phyloP scores from a whole-genome alignment of 208 protist genomes.

The Crithidia acanthocephali region DNA sequence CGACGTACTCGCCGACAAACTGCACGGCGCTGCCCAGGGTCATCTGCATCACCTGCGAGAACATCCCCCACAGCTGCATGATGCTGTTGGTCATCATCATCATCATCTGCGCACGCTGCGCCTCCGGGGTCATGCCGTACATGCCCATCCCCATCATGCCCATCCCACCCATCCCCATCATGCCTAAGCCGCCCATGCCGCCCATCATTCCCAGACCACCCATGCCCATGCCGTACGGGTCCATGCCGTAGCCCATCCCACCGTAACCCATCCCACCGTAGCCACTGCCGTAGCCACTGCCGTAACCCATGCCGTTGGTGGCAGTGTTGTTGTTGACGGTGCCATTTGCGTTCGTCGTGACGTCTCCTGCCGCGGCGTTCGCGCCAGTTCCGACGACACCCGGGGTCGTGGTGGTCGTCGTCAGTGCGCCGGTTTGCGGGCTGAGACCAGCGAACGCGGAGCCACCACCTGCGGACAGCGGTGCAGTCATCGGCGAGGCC shows the following conservation, averaged over 20 bases:
- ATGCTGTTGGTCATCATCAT: conserved; percentile 88
- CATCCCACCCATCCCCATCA: conserved; percentile 58
- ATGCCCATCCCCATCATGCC: conserved; percentile 66
- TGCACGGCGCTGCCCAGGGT: conserved; percentile 82
- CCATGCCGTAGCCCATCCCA: conserved; percentile 27
- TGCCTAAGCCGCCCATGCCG: conserved; percentile 56
- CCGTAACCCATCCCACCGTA: conserved; percentile 36
- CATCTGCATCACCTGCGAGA: conserved; percentile 86
- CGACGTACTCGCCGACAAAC: conserved; percentile 84
- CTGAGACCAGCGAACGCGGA: background rate
- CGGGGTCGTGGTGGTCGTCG: background rate
- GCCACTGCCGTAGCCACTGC: conserved; percentile 25
- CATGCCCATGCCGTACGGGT: conserved; percentile 44
- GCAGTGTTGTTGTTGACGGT: background rate
- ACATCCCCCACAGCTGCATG: conserved; percentile 87
- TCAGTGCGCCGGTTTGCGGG: conserved; percentile 24
- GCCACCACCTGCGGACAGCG: background rate
- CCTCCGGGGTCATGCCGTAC: conserved; percentile 83
- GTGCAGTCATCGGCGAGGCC: conserved; percentile 4
- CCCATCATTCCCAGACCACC: conserved; percentile 61
- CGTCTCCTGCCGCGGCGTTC: background rate
- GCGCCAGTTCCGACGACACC: background rate
- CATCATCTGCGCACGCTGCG: conserved; percentile 88
- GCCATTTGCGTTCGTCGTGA: conserved; percentile 6
- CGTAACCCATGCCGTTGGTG: conserved; percentile 13